Base-by-base conservation (phyloP, 345 rosid genomes). In the Hypericum perforatum region DNA sequence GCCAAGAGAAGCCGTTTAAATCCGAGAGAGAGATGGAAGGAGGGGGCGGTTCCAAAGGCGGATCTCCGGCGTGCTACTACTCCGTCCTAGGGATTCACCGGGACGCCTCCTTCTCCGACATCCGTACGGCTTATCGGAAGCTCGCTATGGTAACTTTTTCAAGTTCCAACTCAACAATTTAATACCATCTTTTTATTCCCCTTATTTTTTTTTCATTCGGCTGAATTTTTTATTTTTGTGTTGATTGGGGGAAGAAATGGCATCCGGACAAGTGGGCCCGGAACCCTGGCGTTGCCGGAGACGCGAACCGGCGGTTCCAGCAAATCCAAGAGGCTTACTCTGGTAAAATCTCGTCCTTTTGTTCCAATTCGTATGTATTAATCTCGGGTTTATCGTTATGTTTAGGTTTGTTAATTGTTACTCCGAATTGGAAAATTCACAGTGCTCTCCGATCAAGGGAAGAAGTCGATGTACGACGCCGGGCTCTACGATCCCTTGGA, bases 281-380 rank as follows among this genome's bases (percentile, higher is more conserved):
- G 56, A 80, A 77, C 15, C 85, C 89, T 5, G 76, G 63, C 10
- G 69, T 66, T 5, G 82, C 78, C 32, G 89, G 85, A 39, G 95
- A 90, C 45, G 91, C 95, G 3, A 82, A 90, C 42, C 85, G 81
- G 10, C 79, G 81, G 62, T 90, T 90, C 65, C 97, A 90, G 71
- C 86, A 82, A 69, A 84, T 90, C 16, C 95, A 90, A 47, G 95
- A 90, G 67, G 97, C 97, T 15, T 90, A 90, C 45, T 77, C 94
- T 16, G 97, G 97, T 90, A 65, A 56, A 58, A 3, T 12, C 6
- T 1, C 8, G 6, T 40, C 13, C 11, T 6, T 9, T n/a, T 42
- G 16, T 39, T 13, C 9, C 16, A 52, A 43, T 59, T 49, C 49
- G 48, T 44, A 58, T 48, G 59, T 61, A 42, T 13, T 22, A 49